These are phyloP conservation scores for Pilaira anomala DNA, from an alignment of 192 early-diverging fungal genomes.

Conservation along the genomic window DNA sequence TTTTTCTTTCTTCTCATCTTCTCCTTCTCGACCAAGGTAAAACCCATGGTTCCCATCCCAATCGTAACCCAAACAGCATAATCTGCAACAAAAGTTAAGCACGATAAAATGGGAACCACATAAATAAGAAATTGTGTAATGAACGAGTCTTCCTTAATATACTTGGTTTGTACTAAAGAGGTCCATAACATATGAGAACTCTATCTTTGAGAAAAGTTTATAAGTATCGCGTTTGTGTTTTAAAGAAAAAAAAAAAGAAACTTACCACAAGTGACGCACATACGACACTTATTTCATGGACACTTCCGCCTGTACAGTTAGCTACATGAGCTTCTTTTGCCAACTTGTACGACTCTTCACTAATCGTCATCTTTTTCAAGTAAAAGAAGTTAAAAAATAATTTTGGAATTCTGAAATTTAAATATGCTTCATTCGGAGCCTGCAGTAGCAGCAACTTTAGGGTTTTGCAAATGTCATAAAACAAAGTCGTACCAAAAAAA, in stretches of 20 bases:
- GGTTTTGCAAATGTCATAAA: no score
- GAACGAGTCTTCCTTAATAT: constrained; percentile 1
- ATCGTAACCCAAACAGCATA: constrained; percentile 13
- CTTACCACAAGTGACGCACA: constrained; percentile 43
- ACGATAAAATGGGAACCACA: constrained; percentile 15
- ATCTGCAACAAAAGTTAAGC: constrained; percentile 22
- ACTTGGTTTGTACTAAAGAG: constrained; percentile 1
- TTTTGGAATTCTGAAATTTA: no score
- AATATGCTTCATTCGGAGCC: no score
- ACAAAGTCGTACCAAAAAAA: no score
- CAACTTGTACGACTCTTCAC: constrained; percentile 40
- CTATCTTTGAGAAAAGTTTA: not conserved
- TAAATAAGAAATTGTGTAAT: constrained; percentile 19
- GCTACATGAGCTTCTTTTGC: constrained; percentile 59
- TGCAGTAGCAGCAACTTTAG: no score
- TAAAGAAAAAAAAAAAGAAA: constrained; percentile 2
- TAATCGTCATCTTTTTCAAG: not conserved
- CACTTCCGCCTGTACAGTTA: constrained; percentile 49
- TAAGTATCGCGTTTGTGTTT: not conserved
- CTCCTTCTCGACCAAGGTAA: not conserved
- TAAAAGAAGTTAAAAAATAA: no score
- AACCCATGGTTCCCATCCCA: constrained; percentile 4
- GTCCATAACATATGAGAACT: constrained; percentile 18
- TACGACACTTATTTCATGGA: constrained; percentile 44
- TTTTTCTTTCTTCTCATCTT: not conserved